These are phyloP conservation scores for Sclerotinia spermophila DNA, from an alignment of 2,329 filamentous ascomycete genomes.

Conservation along the genomic window DNA sequence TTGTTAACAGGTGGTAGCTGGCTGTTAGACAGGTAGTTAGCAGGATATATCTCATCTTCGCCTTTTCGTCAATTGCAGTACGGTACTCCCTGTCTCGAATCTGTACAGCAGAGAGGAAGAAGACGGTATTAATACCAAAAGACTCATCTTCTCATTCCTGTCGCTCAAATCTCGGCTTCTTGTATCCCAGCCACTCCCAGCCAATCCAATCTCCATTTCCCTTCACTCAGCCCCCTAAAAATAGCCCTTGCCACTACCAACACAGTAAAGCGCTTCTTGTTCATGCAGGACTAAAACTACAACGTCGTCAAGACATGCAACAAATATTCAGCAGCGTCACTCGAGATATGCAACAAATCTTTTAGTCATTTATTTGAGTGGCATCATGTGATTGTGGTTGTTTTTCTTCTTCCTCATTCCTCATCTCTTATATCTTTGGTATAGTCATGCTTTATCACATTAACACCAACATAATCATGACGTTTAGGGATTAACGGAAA, in stretches of 20 bases:
- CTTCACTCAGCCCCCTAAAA: background rate
- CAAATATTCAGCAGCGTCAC: constrained; percentile 12
- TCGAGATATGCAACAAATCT: constrained; percentile 19
- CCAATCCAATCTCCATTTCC: background rate
- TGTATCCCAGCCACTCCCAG: background rate
- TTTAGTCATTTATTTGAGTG: background rate
- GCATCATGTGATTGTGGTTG: background rate
- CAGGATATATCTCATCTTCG: background rate
- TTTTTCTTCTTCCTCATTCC: background rate
- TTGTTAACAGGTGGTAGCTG: background rate
- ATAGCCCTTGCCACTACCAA: background rate
- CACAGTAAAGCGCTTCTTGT: background rate
- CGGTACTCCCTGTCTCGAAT: too few species aligned
- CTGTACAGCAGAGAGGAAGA: background rate
- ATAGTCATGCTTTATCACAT: background rate
- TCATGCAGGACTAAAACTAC: background rate
- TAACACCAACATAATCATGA: background rate
- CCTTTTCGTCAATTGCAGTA: background rate
- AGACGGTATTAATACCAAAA: background rate
- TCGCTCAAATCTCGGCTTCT: background rate
- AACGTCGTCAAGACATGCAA: constrained; percentile 4
- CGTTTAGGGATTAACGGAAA: background rate
- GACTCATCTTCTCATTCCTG: background rate
- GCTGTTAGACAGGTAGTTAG: background rate
- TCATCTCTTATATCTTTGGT: background rate